These are phyloP conservation scores for Candida chilensis DNA, from an alignment of 805 yeast genomes.

Conservation along the genomic window DNA sequence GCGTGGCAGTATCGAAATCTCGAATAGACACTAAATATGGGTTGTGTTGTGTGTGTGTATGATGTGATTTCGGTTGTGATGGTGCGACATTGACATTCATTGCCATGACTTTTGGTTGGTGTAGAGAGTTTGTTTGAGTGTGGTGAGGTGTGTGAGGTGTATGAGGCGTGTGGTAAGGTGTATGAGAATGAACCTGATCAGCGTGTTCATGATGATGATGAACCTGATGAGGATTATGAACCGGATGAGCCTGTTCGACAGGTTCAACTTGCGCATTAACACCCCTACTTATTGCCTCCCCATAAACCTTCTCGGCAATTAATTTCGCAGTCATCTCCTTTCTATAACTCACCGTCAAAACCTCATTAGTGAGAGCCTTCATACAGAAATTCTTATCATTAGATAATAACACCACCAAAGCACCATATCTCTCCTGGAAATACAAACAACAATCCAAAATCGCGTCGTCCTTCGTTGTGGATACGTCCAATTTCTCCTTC, in stretches of 20 bases:
- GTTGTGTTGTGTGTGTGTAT: slow-evolving; percentile 3
- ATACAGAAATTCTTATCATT: slow-evolving; percentile 80
- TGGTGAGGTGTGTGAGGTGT: no score
- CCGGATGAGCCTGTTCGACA: no score
- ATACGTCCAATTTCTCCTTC: slow-evolving; percentile 38
- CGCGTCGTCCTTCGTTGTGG: slow-evolving; percentile 60
- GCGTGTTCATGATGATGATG: no score
- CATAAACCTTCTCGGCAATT: slow-evolving; percentile 28
- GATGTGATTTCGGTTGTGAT: no score
- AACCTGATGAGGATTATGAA: no score
- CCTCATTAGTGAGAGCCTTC: slow-evolving; percentile 61
- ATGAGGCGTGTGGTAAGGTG: no score
- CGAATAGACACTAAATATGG: neutral
- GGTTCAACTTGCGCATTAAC: no score
- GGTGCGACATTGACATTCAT: no score
- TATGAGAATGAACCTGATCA: no score
- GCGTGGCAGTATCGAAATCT: slow-evolving; percentile 7
- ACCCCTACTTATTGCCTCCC: no score
- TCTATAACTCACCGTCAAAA: slow-evolving; percentile 54
- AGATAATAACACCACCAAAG: slow-evolving; percentile 53
- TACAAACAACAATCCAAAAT: slow-evolving; percentile 79
- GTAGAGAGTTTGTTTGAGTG: no score
- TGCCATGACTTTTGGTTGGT: no score
- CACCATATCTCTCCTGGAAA: slow-evolving; percentile 29
- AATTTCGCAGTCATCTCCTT: slow-evolving; percentile 30